Base-by-base conservation (phyloP, 768 basidiomycete species). In the Amanita rubescens region DNA sequence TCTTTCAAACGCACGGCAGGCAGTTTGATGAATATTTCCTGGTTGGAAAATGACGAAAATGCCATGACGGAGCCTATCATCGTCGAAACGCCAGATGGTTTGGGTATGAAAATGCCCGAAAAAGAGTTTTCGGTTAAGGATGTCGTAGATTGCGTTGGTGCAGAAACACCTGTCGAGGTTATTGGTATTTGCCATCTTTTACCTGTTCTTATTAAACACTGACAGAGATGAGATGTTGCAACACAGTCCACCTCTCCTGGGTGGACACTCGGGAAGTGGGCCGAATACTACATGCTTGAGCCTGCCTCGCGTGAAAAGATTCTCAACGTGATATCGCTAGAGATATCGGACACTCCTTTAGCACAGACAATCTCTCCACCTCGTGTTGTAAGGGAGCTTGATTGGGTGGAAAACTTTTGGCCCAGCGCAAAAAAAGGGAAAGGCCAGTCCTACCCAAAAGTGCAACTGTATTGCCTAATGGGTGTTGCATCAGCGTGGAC, bases 381-480 rank as follows among this genome's bases (percentile, higher is more conserved):
- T 2, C 79, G 81, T 56, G 67, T 97, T 20, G 88, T 90, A 34
- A 77, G 89, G 49, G 90, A 97, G 53, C 66, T 97, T 58, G 96
- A 97, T 62, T 99, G 95, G 95, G 95, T 97, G 5, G 93, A 96
- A 65, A 89, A 87, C 56, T 90, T 85, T 66, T 99, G 95, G 95
- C 94, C 94, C 0, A 77, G 76, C 53, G 82, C 81, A 44, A 79
- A 82, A 60, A 87, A 83, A 65, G 82, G 83, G 34, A 81, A 81
- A 60, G 82, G 85, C 0, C 79, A 90, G 54, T 62, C 77, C 49
- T 94, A 88, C 63, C 95, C 95, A 6, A 95, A 95, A 63, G 95
- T 99, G 1, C 93, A 95, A 63, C 67, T 95, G 48, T 99, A 99
- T 66, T 97, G 95, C 63, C 72, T 99, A 54, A 99, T 99, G 96